Base-by-base conservation (phyloP, 176 grass and related monocot genomes). In the Areca catechu region DNA sequence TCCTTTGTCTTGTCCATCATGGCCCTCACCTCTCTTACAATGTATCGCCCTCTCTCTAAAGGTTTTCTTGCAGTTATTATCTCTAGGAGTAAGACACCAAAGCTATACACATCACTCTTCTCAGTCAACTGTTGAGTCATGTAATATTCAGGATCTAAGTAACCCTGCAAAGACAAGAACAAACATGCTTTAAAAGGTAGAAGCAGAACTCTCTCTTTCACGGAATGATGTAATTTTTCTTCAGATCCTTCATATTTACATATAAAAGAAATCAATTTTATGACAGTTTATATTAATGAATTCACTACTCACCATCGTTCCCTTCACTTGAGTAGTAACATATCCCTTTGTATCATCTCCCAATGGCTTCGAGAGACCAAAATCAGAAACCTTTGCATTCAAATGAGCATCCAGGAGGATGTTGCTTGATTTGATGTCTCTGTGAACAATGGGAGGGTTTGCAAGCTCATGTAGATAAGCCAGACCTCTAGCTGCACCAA, bases 71-170 rank as follows among this genome's bases (percentile, higher is more conserved):
- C 89, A 22, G 89, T 95, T 20, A 75, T 61, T 27, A 95, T 15
- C 74, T 86, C 83, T 4, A 81, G 64, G 30, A 74, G 59, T 15
- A 80, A 63, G 49, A 80, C 77, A 21, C 77, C 77, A 22, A 69
- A 80, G 22, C 77, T 74, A 20, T 74, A 80, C 24, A 80, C 77
- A 48, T 80, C 77, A 4, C 77, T 80, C 49, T 72, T 74, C 24
- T 84, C 80, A 15, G 80, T 88, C 78, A 88, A 65, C 56, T 89
- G 89, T 56, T 95, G 85, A 10, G 85, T 95, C 85, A 95, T 89
- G 75, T 95, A 95, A n/a, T n/a, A n/a, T n/a, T n/a, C n/a, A n/a
- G n/a, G n/a, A n/a, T n/a, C n/a, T n/a, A n/a, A n/a, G n/a, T 95
- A 95, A 0, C 89, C 89, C 89, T 94, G 79, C 56, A 79, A 27